Evolutionary conservation across 1,139 yeast genomes (phyloP).

Genomic region (Starmera stellimalicola): DNA sequence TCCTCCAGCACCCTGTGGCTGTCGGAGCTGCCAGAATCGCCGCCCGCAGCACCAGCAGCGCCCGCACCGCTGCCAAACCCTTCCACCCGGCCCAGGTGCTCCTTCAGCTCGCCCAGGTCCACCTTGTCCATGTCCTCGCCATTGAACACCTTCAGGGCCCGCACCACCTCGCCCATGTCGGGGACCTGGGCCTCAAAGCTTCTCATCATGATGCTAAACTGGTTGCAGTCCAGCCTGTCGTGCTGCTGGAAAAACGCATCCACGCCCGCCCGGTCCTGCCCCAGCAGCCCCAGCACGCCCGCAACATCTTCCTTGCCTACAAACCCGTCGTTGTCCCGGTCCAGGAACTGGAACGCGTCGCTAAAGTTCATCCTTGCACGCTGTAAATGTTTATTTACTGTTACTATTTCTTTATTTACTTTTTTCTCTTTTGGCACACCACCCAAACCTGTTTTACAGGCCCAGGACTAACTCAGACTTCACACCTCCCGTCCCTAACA

Average conservation of each 20-base stretch:
- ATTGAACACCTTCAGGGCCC: conserved; percentile 56
- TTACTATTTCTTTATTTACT: too few species aligned
- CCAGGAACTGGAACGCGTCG: conserved; percentile 57
- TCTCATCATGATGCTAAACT: conserved; percentile 63
- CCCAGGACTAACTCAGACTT: too few species aligned
- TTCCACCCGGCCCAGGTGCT: conserved; percentile 37
- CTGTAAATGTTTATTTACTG: background rate
- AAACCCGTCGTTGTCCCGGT: conserved; percentile 71
- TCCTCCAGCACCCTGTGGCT: conserved; percentile 45
- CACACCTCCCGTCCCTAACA: too few species aligned
- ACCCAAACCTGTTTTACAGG: too few species aligned
- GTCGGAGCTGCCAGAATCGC: conserved; percentile 33
- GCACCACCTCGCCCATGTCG: conserved; percentile 46
- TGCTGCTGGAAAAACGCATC: conserved; percentile 3
- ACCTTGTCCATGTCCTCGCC: conserved; percentile 29
- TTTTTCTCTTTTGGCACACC: too few species aligned
- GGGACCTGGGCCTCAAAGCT: conserved; percentile 48
- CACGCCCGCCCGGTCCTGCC: conserved; percentile 29
- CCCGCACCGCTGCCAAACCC: conserved; percentile 28
- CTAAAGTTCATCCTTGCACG: conserved; percentile 24
- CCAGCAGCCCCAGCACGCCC: conserved; percentile 46
- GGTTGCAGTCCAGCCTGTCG: conserved; percentile 55
- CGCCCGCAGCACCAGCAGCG: background rate
- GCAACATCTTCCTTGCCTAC: conserved; percentile 53
- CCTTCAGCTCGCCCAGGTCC: conserved; percentile 41